A percentile compares a stretch with the other conserved stretches of the same genome.
Evolutionary conservation across 2,329 filamentous ascomycete genomes (phyloP).

Genomic region (Paramyrothecium sp.): DNA sequence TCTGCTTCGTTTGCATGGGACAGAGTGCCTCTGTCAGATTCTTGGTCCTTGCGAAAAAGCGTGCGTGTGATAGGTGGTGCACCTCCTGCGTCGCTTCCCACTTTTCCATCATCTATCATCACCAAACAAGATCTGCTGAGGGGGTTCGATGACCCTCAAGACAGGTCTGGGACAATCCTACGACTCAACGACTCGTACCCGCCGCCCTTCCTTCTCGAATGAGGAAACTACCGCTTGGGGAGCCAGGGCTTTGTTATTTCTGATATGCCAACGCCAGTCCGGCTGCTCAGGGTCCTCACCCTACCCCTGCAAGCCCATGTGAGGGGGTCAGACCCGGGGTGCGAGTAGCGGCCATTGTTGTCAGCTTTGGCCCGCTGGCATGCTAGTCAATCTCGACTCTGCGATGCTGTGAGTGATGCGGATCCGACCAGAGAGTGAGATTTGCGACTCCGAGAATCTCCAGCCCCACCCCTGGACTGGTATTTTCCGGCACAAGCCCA

Average conservation of each 20-base stretch:
- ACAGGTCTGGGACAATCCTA: not conserved
- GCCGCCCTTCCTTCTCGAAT: not conserved
- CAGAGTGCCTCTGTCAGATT: too few species aligned
- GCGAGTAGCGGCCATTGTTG: not conserved
- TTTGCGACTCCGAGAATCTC: not conserved
- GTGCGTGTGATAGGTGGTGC: too few species aligned
- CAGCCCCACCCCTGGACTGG: not conserved
- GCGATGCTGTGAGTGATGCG: not conserved
- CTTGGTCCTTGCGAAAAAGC: too few species aligned
- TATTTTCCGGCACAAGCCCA: not conserved
- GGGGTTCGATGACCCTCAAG: not conserved
- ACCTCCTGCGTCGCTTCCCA: not conserved
- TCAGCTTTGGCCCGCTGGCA: not conserved
- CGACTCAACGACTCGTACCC: too few species aligned
- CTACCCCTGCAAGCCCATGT: not conserved
- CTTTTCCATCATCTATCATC: not conserved
- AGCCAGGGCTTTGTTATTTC: not conserved
- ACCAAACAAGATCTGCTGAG: not conserved
- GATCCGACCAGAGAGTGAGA: not conserved
- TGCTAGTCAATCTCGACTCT: slow-evolving; percentile 1
- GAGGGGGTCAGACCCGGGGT: not conserved
- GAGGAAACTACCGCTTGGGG: not conserved
- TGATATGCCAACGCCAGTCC: not conserved
- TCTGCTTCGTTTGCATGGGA: too few species aligned
- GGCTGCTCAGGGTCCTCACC: not conserved